These are phyloP conservation scores for Pistacia atlantica DNA, from an alignment of 345 rosid species.

Conservation along the genomic window DNA sequence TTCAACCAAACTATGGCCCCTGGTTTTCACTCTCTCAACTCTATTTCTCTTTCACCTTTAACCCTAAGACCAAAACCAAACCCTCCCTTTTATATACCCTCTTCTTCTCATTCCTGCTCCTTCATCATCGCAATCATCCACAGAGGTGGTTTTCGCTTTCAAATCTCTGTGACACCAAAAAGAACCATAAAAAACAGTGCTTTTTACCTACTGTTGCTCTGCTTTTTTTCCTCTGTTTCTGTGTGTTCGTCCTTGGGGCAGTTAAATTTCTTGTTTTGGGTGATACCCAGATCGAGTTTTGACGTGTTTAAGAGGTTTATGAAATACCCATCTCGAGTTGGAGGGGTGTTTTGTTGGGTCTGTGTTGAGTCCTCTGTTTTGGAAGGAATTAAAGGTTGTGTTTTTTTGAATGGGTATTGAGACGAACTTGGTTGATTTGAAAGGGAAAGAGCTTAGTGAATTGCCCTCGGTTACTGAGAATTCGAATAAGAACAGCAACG, in stretches of 20 bases:
- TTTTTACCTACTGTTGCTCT: neutral
- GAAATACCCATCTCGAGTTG: conserved; percentile 8
- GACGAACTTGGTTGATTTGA: conserved; percentile 38
- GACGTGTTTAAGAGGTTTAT: neutral
- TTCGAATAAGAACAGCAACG: conserved; percentile 4
- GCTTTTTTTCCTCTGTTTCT: conserved; percentile 15
- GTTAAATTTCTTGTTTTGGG: neutral
- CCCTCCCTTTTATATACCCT: conserved; percentile 19
- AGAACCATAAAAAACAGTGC: neutral
- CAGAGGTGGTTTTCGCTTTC: conserved; percentile 28
- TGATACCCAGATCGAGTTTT: conserved; percentile 17
- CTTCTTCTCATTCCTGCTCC: neutral
- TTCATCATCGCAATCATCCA: conserved; percentile 1
- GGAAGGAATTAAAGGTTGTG: neutral
- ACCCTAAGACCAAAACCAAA: conserved; percentile 16
- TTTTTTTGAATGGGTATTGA: conserved; percentile 66
- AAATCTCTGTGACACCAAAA: conserved; percentile 15
- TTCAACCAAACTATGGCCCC: conserved; percentile 57
- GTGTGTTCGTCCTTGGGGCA: neutral
- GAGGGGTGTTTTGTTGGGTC: neutral
- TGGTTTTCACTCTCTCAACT: conserved; percentile 54
- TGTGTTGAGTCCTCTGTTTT: conserved; percentile 1
- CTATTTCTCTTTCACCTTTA: conserved; percentile 21
- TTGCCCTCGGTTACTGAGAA: conserved; percentile 31
- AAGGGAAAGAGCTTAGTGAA: conserved; percentile 42